Conservation (phyloP, 2,329 filamentous ascomycete species). For the Thelonectria discophora region DNA sequence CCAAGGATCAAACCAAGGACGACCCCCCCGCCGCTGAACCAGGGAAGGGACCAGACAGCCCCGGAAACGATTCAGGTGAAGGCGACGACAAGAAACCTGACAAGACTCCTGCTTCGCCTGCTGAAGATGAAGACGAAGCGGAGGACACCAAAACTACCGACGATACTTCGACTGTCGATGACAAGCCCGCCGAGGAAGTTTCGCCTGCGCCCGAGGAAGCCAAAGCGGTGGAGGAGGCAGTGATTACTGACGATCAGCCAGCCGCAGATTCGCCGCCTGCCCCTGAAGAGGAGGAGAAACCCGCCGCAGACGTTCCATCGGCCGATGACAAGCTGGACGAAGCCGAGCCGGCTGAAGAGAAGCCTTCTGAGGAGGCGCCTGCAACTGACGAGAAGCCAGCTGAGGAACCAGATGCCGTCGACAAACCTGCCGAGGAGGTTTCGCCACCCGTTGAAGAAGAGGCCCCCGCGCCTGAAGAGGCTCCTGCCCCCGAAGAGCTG, state of each 20-base stretch:
- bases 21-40: not conserved
- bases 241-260: conserved; percentile 15
- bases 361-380: conserved; percentile 21
- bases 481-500: conserved; percentile 19
- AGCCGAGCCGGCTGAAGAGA: not conserved
- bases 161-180: conserved; percentile 9
- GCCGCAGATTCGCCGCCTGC: conserved; percentile 20
- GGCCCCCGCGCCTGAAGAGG: conserved; percentile 22
- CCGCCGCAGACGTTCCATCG: conserved; percentile 21
- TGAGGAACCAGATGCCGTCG: conserved; percentile 21
- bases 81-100: conserved; percentile 13
- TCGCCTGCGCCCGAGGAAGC: conserved; percentile 12
- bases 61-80: conserved; percentile 1
- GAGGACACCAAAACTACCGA: conserved; percentile 4
- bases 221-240: conserved; percentile 13
- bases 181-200: conserved; percentile 13
- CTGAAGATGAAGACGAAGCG: not conserved
- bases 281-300: conserved; percentile 23
- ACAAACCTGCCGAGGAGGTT: conserved; percentile 17
- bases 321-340: too few relatives aligned
- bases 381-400: conserved; percentile 22
- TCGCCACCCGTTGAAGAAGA: conserved; percentile 13
- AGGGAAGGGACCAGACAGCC: conserved; percentile 11
- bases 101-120: not conserved
- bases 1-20: not conserved